Conservation (phyloP, 2,329 filamentous ascomycete genomes). For the Akanthomyces lecanii region DNA sequence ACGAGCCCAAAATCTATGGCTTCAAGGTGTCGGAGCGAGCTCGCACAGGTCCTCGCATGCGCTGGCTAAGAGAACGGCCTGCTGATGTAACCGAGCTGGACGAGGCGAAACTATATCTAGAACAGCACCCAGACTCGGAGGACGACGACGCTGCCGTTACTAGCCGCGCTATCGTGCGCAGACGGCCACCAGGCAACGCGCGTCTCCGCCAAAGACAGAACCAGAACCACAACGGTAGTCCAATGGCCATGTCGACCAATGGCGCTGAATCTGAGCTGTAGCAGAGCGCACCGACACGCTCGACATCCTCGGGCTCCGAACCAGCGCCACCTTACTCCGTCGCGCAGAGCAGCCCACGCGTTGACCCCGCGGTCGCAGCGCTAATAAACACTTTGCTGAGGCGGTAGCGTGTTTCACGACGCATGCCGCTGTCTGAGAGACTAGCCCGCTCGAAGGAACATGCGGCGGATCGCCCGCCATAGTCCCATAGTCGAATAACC, state of each 20-base stretch:
- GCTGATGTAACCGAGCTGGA: conserved; percentile 77
- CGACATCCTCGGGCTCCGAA: not conserved
- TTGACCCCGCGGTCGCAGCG: too few relatives aligned
- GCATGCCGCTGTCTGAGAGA: too few relatives aligned
- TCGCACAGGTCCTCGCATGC: conserved; percentile 88
- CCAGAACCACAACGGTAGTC: conserved; percentile 53
- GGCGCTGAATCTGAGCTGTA: conserved; percentile 55
- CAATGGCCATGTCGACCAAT: conserved; percentile 53
- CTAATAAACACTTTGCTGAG: too few relatives aligned
- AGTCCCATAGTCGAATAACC: too few relatives aligned
- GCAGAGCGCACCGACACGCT: conserved; percentile 20
- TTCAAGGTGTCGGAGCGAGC: conserved; percentile 91
- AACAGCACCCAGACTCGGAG: conserved; percentile 53
- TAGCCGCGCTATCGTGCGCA: conserved; percentile 37
- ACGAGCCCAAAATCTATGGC: conserved; percentile 94
- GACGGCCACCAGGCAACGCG: conserved; percentile 40
- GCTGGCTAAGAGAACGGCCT: conserved; percentile 87
- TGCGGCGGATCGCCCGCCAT: too few relatives aligned
- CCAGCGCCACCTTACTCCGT: not conserved
- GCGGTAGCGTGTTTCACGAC: too few relatives aligned
- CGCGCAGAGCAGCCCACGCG: not conserved
- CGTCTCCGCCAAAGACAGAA: conserved; percentile 41
- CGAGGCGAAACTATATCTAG: conserved; percentile 59
- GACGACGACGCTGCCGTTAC: conserved; percentile 51
- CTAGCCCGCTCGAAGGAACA: too few relatives aligned